These are phyloP conservation scores for Jimgerdemannia lactiflua DNA, from an alignment of 192 early-diverging fungal species.

Conservation along the genomic window DNA sequence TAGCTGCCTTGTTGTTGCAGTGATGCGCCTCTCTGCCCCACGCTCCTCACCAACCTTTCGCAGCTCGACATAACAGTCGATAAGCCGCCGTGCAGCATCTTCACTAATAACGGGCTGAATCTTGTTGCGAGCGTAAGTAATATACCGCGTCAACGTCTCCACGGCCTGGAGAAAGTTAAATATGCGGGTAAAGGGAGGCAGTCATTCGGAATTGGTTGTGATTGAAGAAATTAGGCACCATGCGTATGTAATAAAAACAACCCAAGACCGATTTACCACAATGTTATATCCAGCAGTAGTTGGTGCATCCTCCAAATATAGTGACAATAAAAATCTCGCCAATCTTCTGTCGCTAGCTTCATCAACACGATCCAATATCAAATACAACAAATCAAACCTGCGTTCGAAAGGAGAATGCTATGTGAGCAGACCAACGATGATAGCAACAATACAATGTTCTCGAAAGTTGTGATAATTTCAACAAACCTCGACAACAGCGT, in stretches of 20 bases:
- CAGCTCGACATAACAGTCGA: conserved; percentile 82
- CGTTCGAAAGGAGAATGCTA: no score
- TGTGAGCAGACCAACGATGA: no score
- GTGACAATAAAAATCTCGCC: conserved; percentile 81
- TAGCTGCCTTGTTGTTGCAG: conserved; percentile 92
- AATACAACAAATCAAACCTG: conserved; percentile 91
- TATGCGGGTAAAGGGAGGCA: conserved; percentile 5
- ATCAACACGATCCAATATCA: conserved; percentile 90
- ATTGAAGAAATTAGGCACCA: not conserved
- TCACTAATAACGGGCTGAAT: conserved; percentile 77
- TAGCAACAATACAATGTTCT: no score
- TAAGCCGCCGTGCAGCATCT: conserved; percentile 72
- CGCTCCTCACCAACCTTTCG: conserved; percentile 65
- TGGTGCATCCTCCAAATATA: conserved; percentile 75
- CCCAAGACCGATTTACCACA: conserved; percentile 35
- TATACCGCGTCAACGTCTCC: conserved; percentile 87
- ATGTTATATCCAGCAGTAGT: conserved; percentile 39
- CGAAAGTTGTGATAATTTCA: no score
- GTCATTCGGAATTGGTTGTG: conserved; percentile 3
- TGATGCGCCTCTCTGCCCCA: conserved; percentile 56
- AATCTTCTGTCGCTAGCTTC: conserved; percentile 82
- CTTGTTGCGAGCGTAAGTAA: conserved; percentile 80
- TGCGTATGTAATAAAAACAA: not conserved
- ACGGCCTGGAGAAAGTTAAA: conserved; percentile 51
- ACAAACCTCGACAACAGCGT: conserved; percentile 92